phyloP scores from a whole-genome alignment of 2,329 filamentous ascomycete species.

The Penicillium sp. region DNA sequence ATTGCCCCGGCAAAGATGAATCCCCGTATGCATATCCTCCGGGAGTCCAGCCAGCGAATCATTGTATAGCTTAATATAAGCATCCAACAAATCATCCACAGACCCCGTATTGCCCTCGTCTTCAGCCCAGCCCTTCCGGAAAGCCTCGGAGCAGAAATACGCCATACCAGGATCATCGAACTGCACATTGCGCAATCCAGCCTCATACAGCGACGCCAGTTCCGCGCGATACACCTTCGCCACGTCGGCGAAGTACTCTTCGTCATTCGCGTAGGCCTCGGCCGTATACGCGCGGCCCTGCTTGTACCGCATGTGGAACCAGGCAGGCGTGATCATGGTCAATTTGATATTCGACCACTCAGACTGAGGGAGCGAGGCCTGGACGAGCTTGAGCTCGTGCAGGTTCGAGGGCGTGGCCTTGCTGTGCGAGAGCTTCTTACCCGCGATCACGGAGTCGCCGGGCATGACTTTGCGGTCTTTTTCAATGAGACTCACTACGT shows the following conservation, averaged over 20 bases:
- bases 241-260: conserved; percentile 66
- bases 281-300: conserved; percentile 58
- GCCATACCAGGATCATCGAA: conserved; percentile 69
- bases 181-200: conserved; percentile 65
- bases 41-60: conserved; percentile 66
- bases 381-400: conserved; percentile 24
- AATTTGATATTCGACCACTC: conserved; percentile 68
- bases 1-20: conserved; percentile 71
- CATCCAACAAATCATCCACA: conserved; percentile 70
- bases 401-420: conserved; percentile 20
- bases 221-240: conserved; percentile 66
- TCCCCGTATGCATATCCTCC: conserved; percentile 71
- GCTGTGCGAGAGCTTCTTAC: conserved; percentile 25
- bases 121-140: conserved; percentile 68
- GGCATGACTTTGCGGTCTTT: conserved; percentile 31
- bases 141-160: conserved; percentile 73
- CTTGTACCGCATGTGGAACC: conserved; percentile 68
- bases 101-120: conserved; percentile 68
- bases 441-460: conserved; percentile 29
- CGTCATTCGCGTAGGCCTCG: conserved; percentile 58
- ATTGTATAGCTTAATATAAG: conserved; percentile 77
- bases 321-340: conserved; percentile 67
- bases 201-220: conserved; percentile 61
- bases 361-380: conserved; percentile 53
- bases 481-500: conserved; percentile 30